Base-by-base conservation (phyloP, 495 filamentous ascomycete species). In the Geoglossum glabrum region DNA sequence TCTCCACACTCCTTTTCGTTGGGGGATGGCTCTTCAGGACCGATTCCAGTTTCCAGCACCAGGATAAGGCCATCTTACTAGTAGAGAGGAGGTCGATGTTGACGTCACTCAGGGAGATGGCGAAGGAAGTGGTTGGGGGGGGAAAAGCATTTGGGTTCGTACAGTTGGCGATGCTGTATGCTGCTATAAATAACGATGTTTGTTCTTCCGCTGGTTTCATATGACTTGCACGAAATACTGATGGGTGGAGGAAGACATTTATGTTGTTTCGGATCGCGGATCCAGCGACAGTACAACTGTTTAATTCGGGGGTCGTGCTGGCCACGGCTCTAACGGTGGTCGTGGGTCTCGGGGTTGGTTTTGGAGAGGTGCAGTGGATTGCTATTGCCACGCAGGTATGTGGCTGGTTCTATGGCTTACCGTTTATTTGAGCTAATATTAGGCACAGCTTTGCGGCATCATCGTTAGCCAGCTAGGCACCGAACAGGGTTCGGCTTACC, bases 171-270 rank as follows among this genome's bases (percentile, higher is more conserved):
- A 38, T 65, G 57, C 54, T 66, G 15, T 66, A 66, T 63, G 58
- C 57, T 13, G 54, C 65, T 19, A 62, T 66, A 60, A 66, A 66
- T 51, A 66, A 65, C 49, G 57, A 57, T 19, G 64, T 66, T 56
- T 28, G 57, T 21, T 11, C 31, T 34, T 34, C 5, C 31, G 31
- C n/a, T n/a, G n/a, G n/a, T n/a, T n/a, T n/a, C n/a, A n/a, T n/a
- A n/a, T n/a, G n/a, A n/a, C n/a, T n/a, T n/a, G n/a, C n/a, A n/a
- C n/a, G n/a, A n/a, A n/a, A 23, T 27, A 0, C 33, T 46, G 3
- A 8, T 13, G 15, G 34, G 25, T 36, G 43, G 5, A 17, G 7
- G 26, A 31, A 64, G 62, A 57, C 62, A 23, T 64, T 62, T 31
- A 58, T 60, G 19, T 45, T 57, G 27, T 60, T 57, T 50, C 60